Conservation (phyloP, 2,329 filamentous ascomycete species). For the Fusarium drepaniforme region DNA sequence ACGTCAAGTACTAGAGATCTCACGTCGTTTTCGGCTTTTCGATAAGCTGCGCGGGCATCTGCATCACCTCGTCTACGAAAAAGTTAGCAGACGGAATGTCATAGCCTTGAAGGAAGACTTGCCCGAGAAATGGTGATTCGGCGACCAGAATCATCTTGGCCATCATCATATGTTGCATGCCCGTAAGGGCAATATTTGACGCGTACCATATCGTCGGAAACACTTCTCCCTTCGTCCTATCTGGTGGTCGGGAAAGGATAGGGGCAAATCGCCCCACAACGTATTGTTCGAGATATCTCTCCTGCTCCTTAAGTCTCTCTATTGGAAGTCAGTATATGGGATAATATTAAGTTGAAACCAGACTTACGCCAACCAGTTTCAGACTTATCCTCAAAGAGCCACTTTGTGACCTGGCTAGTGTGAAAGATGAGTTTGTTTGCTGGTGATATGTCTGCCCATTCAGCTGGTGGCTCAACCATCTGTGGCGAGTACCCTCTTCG, state of each 20-base stretch:
- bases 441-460: conserved; percentile 36
- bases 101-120: not conserved
- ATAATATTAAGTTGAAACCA: accelerated
- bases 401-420: conserved; percentile 34
- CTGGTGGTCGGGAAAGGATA: conserved; percentile 21
- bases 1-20: conserved; percentile 31
- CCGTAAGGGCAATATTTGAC: conserved; percentile 27
- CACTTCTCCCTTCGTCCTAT: conserved; percentile 23
- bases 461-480: conserved; percentile 33
- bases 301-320: conserved; percentile 34
- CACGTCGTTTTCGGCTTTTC: conserved; percentile 27
- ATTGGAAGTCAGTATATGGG: accelerated
- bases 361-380: conserved; percentile 35
- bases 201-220: conserved; percentile 38
- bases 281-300: conserved; percentile 24
- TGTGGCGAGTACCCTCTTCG: conserved; percentile 29
- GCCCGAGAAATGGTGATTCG: conserved; percentile 36
- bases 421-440: conserved; percentile 36
- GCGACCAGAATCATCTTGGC: conserved; percentile 38
- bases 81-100: no score
- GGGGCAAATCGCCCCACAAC: conserved; percentile 4
- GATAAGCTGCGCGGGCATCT: conserved; percentile 27
- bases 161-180: conserved; percentile 41
- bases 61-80: not conserved
- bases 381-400: conserved; percentile 29